A percentile compares a stretch with the other conserved stretches of the same genome.
These are phyloP conservation scores for Zygoascus ofunaensis DNA, from an alignment of 805 yeast genomes.

Conservation along the genomic window DNA sequence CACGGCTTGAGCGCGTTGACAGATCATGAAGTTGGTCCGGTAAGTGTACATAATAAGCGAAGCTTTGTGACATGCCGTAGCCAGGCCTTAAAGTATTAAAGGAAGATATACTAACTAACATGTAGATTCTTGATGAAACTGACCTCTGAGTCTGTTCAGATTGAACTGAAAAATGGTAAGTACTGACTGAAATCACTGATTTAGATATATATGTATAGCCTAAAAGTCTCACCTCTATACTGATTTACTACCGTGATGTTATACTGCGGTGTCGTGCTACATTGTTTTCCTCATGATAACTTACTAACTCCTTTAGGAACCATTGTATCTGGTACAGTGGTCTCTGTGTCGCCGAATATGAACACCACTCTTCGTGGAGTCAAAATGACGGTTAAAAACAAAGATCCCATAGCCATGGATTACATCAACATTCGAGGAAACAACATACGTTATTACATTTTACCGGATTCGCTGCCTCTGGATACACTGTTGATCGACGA, in stretches of 20 bases:
- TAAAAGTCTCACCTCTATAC: not conserved
- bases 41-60: too few relatives aligned
- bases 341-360: slow-evolving; percentile 85
- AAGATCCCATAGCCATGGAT: slow-evolving; percentile 62
- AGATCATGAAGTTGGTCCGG: slow-evolving; percentile 65
- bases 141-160: slow-evolving; percentile 76
- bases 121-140: slow-evolving; percentile 68
- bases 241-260: too few relatives aligned
- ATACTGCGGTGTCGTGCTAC: too few relatives aligned
- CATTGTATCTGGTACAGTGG: slow-evolving; percentile 71
- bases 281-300: not conserved
- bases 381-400: slow-evolving; percentile 62
- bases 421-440: slow-evolving; percentile 82
- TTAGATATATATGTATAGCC: too few relatives aligned
- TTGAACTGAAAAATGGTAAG: slow-evolving; percentile 80
- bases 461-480: slow-evolving; percentile 79
- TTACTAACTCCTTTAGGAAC: too few relatives aligned
- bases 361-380: slow-evolving; percentile 75
- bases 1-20: too few relatives aligned
- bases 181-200: too few relatives aligned
- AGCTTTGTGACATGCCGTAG: too few relatives aligned
- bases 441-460: slow-evolving; percentile 69
- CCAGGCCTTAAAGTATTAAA: slow-evolving; percentile 1
- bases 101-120: not conserved
- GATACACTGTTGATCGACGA: slow-evolving; percentile 38